Evolutionary conservation across 2,329 filamentous ascomycete species (phyloP).

Genomic region (Pseudogymnoascus destructans): DNA sequence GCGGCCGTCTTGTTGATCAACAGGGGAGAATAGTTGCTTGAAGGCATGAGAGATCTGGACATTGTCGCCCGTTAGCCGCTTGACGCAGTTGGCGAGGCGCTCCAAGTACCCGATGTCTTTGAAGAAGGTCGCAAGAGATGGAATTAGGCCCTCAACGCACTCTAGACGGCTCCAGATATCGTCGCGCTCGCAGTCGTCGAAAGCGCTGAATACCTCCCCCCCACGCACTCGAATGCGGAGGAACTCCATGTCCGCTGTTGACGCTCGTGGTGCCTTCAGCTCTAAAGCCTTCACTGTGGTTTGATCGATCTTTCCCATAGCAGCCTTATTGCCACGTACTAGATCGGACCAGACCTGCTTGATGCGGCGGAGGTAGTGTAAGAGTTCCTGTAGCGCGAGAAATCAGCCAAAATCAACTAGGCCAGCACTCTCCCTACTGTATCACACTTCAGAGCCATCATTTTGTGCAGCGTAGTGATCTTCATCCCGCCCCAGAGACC

Average conservation of each 20-base stretch:
- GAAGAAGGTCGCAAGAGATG: constrained; percentile 14
- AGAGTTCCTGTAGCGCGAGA: background rate
- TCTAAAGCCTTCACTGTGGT: background rate
- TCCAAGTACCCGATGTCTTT: constrained; percentile 14
- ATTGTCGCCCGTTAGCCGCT: constrained; percentile 8
- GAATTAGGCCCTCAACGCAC: background rate
- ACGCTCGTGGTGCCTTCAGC: background rate
- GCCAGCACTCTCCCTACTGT: constrained; percentile 4
- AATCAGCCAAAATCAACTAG: background rate
- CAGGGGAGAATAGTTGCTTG: background rate
- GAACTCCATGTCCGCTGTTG: background rate
- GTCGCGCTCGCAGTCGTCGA: background rate
- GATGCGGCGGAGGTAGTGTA: constrained; percentile 1
- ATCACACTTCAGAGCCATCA: constrained; percentile 13
- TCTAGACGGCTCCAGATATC: background rate
- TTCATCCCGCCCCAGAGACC: constrained; percentile 14
- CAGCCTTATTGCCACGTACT: background rate
- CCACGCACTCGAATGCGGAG: background rate
- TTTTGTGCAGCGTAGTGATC: constrained; percentile 13
- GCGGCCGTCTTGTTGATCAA: background rate
- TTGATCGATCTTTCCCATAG: background rate
- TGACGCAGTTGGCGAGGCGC: constrained; percentile 13
- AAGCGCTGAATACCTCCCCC: background rate
- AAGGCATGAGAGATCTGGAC: background rate
- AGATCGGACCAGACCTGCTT: constrained; percentile 4